Evolutionary conservation across 257 asterid genomes (phyloP).

Genomic region (Ehretia macrophylla): DNA sequence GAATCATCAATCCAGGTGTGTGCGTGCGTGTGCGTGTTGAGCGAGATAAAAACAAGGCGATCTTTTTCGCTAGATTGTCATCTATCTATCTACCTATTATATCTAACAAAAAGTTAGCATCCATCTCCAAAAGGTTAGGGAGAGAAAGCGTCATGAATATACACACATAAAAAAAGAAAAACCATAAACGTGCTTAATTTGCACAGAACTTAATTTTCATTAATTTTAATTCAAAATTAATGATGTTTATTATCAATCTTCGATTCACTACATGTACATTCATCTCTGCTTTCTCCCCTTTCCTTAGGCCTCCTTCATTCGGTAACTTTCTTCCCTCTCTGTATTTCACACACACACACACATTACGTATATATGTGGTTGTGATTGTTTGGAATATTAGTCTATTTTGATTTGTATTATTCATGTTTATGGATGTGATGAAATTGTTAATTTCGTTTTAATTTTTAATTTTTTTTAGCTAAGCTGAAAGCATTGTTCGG

Average conservation of each 20-base stretch:
- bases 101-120: background rate
- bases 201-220: background rate
- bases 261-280: slow-evolving; percentile 12
- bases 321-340: background rate
- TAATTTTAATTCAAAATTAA: background rate
- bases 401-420: background rate
- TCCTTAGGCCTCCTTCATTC: slow-evolving; percentile 29
- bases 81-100: too few relatives aligned
- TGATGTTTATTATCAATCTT: background rate
- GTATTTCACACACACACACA: too few relatives aligned
- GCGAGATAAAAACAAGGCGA: background rate
- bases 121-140: slow-evolving; percentile 1
- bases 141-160: slow-evolving; percentile 3
- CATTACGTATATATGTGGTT: background rate
- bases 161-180: background rate
- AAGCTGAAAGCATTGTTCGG: too few relatives aligned
- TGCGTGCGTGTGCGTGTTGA: too few relatives aligned
- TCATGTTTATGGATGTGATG: background rate
- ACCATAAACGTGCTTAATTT: background rate
- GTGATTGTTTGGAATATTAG: too few relatives aligned
- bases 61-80: background rate
- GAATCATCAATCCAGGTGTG: background rate
- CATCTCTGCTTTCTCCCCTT: slow-evolving; percentile 10
- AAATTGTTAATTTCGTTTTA: too few relatives aligned
- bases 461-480: background rate